Base-by-base conservation (phyloP, 2,329 filamentous ascomycete genomes). In the Epichloe aotearoae region DNA sequence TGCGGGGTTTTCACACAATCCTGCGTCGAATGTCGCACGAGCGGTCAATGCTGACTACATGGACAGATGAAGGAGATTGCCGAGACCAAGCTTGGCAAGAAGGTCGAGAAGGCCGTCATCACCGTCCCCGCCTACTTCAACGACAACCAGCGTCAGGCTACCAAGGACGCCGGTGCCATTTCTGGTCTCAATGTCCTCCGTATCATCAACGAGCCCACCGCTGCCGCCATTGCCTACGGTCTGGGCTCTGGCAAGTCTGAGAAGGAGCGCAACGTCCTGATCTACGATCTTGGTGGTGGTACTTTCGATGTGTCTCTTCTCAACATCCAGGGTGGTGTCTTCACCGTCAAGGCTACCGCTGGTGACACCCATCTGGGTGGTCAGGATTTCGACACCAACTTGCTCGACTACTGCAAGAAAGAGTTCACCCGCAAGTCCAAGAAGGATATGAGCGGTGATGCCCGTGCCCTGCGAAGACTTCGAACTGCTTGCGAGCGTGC, bases 81-180 rank as follows among this genome's bases (percentile, higher is more conserved):
- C 65, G 93, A 98, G 80, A 80, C 79, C 73, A 97, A 98, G 82
- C 83, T 98, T 64, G 93, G 89, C 73, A 95, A 94, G 85, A 95
- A 93, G 79, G 90, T 97, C 65, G 84, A 93, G 76, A 97, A 97
- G 83, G 93, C 93, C 58, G 93, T 98, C 70, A 90, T 98, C 73
- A 98, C 93, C 56, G 93, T 97, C 53, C 93, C 93, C 53, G 93
- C 93, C 69, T 98, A 98, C 82, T 98, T 98, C 88, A 97, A 97
- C 81, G 93, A 98, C 83, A 95, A 95, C 80, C 93, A 98, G 80
- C 86, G 93, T 76, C 93, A 97, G 76, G 88, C 93, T 60, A 98
- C 93, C 76, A 97, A 97, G 84, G 93, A 97, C 68, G 93, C 93
- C 60, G 93, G 93, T 84, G 86, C 91, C 70, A 98, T 98, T 67